Conservation (phyloP, 2,329 filamentous ascomycete genomes). For the Aspergillus fumigatus region DNA sequence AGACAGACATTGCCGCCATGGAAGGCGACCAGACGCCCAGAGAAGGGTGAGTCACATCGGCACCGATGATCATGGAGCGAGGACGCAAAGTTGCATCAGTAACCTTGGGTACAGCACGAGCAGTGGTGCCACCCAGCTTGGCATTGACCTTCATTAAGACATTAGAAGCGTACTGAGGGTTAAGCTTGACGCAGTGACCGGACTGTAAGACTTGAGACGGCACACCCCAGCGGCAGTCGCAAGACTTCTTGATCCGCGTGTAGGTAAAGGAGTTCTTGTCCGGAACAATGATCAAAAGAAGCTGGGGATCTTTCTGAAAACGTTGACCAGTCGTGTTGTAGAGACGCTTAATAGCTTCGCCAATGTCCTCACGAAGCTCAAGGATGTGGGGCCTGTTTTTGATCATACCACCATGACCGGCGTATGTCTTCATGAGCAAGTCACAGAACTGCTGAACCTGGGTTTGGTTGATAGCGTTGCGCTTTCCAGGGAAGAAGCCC, state of each 20-base stretch:
- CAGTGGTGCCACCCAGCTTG: conserved; percentile 83
- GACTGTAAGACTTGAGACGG: conserved; percentile 77
- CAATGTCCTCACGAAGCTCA: conserved; percentile 41
- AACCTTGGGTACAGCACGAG: conserved; percentile 44
- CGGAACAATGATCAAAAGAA: conserved; percentile 74
- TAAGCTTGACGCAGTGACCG: conserved; percentile 63
- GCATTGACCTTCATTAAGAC: conserved; percentile 96
- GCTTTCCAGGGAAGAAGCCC: conserved; percentile 57
- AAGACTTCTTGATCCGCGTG: conserved; percentile 80
- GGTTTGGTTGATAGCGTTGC: conserved; percentile 41
- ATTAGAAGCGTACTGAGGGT: conserved; percentile 85
- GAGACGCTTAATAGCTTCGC: conserved; percentile 51
- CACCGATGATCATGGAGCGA: conserved; percentile 76
- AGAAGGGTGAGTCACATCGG: conserved; percentile 81
- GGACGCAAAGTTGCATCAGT: conserved; percentile 32
- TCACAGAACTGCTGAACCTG: conserved; percentile 52
- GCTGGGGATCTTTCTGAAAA: conserved; percentile 59
- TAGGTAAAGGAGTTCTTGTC: conserved; percentile 70
- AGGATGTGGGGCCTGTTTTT: conserved; percentile 44
- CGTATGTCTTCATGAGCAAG: conserved; percentile 59
- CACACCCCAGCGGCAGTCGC: conserved; percentile 79
- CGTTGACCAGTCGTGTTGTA: conserved; percentile 54
- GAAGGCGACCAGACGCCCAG: conserved; percentile 65
- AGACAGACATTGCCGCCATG: conserved; percentile 83
- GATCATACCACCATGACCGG: conserved; percentile 57